Evolutionary conservation across 805 yeast species (phyloP).

Genomic region (Metschnikowia sp.): DNA sequence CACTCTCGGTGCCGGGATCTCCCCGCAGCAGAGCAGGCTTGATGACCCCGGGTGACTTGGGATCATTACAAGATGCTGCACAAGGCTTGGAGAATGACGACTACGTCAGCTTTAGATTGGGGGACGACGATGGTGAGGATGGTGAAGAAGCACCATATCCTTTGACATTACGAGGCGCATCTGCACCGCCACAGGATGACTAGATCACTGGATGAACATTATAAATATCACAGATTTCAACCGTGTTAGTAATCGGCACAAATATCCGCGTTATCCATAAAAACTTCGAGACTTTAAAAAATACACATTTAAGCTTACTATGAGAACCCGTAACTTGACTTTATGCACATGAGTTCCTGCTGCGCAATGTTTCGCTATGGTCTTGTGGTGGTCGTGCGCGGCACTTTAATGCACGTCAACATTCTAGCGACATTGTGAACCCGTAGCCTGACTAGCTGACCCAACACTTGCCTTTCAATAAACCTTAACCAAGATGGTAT

Average conservation of each 20-base stretch:
- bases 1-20: conserved; percentile 95
- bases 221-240: too few relatives aligned
- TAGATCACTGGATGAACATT: not conserved
- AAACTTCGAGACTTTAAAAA: too few relatives aligned
- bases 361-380: not conserved
- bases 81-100: conserved; percentile 71
- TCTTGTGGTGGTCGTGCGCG: not conserved
- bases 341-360: too few relatives aligned
- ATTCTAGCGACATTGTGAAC: not conserved
- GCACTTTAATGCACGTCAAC: not conserved
- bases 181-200: conserved; percentile 38
- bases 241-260: too few relatives aligned
- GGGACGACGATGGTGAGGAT: conserved; percentile 42
- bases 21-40: conserved; percentile 72
- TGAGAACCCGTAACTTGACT: too few relatives aligned
- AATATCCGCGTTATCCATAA: too few relatives aligned
- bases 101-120: conserved; percentile 57
- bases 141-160: conserved; percentile 39
- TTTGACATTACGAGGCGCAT: conserved; percentile 47
- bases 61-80: conserved; percentile 88
- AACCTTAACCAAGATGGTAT: conserved; percentile 12
- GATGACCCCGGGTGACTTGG: conserved; percentile 98
- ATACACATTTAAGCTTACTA: too few relatives aligned
- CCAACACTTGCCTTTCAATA: too few relatives aligned
- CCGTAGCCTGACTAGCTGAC: too few relatives aligned